phyloP scores from a whole-genome alignment of 176 grass and related monocot species.

The Olyra latifolia region DNA sequence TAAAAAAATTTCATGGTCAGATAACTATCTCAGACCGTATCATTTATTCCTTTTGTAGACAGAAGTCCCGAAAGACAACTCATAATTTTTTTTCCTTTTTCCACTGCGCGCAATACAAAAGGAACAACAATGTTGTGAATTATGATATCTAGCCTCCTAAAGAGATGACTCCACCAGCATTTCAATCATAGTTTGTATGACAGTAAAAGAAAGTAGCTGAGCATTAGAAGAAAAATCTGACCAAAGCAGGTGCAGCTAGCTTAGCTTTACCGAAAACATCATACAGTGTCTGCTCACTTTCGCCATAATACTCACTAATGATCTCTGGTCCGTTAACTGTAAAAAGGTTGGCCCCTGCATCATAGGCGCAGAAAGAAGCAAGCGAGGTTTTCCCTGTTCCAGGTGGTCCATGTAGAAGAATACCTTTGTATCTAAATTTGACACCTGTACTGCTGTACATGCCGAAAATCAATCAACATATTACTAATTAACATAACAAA shows the following conservation, averaged over 20 bases:
- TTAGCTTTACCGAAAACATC: slow-evolving; percentile 80
- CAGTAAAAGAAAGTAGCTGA: not conserved
- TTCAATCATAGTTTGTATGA: slow-evolving; percentile 6
- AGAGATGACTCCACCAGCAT: not conserved
- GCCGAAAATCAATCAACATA: slow-evolving; percentile 14
- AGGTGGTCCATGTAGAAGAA: slow-evolving; percentile 91
- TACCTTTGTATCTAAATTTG: slow-evolving; percentile 73
- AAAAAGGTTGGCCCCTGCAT: slow-evolving; percentile 60
- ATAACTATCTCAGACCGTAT: not conserved
- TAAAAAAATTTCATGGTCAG: not conserved
- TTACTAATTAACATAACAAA: slow-evolving; percentile 21
- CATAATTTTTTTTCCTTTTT: not conserved
- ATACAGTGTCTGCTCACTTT: slow-evolving; percentile 77
- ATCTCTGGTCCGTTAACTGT: slow-evolving; percentile 87
- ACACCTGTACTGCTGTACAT: not conserved
- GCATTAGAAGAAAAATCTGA: slow-evolving; percentile 55
- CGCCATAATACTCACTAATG: slow-evolving; percentile 84
- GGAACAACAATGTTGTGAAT: not conserved
- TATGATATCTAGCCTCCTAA: slow-evolving; percentile 8
- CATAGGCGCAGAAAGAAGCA: slow-evolving; percentile 69
- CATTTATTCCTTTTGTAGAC: not conserved
- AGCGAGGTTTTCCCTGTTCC: slow-evolving; percentile 97
- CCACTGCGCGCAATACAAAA: not conserved
- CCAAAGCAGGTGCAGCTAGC: slow-evolving; percentile 72
- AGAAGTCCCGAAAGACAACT: not conserved